These are phyloP conservation scores for Pyrus pyrifolia DNA, from an alignment of 306 rosid species.

Conservation along the genomic window DNA sequence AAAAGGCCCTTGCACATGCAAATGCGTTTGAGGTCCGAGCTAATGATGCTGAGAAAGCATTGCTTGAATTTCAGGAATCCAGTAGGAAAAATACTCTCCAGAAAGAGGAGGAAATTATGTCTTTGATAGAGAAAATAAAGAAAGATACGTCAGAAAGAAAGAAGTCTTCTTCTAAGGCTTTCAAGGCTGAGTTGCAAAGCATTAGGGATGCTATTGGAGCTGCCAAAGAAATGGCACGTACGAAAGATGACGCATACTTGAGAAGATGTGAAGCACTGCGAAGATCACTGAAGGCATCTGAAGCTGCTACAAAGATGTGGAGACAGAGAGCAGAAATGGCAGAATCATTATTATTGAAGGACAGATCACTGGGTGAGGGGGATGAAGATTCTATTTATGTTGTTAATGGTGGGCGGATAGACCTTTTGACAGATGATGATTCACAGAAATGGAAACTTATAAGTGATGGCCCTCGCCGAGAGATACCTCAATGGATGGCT, in stretches of 20 bases:
- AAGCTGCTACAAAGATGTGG: conserved; percentile 54
- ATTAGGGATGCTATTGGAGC: conserved; percentile 59
- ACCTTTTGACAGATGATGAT: conserved; percentile 54
- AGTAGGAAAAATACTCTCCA: conserved; percentile 34
- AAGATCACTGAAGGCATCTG: conserved; percentile 58
- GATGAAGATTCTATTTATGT: conserved; percentile 40
- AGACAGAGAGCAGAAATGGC: conserved; percentile 58
- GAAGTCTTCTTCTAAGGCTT: conserved; percentile 47
- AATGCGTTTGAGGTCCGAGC: conserved; percentile 48
- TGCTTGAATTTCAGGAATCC: conserved; percentile 49
- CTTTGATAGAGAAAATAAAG: conserved; percentile 53
- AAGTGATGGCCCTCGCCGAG: conserved; percentile 72
- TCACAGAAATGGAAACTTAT: conserved; percentile 71
- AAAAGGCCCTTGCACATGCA: conserved; percentile 34
- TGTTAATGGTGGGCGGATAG: conserved; percentile 71
- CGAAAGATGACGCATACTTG: conserved; percentile 52
- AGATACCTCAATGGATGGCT: conserved; percentile 83
- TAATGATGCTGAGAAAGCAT: conserved; percentile 44
- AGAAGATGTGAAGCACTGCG: conserved; percentile 69
- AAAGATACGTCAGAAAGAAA: conserved; percentile 47
- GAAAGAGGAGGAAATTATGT: conserved; percentile 54
- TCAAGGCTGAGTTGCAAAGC: conserved; percentile 54
- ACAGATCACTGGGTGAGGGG: conserved; percentile 33
- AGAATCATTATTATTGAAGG: conserved; percentile 53
- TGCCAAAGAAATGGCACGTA: conserved; percentile 43